Base-by-base conservation (phyloP, 257 asterid genomes). In the Cruciata laevipes region DNA sequence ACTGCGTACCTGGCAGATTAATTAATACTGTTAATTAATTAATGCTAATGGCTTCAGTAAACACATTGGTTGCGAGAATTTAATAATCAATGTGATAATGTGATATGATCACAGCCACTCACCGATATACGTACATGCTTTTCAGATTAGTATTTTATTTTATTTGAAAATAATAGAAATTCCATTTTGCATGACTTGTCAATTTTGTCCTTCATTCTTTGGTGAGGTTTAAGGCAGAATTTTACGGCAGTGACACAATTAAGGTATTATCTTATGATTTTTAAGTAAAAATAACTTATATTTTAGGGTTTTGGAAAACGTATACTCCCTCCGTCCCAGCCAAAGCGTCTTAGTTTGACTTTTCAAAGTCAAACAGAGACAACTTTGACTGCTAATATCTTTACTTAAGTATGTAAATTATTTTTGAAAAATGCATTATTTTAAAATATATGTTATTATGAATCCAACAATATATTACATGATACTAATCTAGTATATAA, bases 51-150 rank as follows among this genome's bases (percentile, higher is more conserved):
- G 60, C 65, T 55, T 68, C 67, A 62, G 10, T 33, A 53, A 75
- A 58, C 52, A 44, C 10, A 13, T 40, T 42, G 69, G 74, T 47
- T 24, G 24, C 21, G 32, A 61, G 16, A 25, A 59, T 68, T 30
- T 52, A 70, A 61, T 73, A 47, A 37, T 65, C 72, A 83, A 66
- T 65, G 42, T 75, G 70, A 44, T 70, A 77, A 63, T 61, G 51
- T 75, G 70, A 52, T 71, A 77, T 79, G 75, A 71, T 80, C 71
- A 61, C 67, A 67, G 69, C 80, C 67, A 65, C 78, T 61, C 67
- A 70, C 31, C 30, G 33, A 9, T 57, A 25, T 25, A 37, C 51
- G 18, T 58, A 14, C 6, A 27, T 31, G 10, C 62, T 40, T 32
- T 7, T 6, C 37, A 30, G 44, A 30, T 16, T 51, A 30, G n/a